These are phyloP conservation scores for Euphrasia arctica DNA, from an alignment of 305 asterid genomes.

Conservation along the genomic window DNA sequence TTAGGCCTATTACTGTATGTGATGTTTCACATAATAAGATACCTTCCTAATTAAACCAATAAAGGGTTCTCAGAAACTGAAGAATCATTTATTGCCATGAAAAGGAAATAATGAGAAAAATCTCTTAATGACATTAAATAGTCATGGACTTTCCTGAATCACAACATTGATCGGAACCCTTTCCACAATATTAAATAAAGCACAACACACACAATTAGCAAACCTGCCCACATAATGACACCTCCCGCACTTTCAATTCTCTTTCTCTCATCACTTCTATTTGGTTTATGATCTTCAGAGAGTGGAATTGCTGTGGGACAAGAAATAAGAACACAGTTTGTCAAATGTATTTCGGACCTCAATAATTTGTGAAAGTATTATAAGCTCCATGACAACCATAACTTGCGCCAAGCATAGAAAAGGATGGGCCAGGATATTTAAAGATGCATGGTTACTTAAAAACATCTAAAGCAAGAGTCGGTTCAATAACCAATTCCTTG, in stretches of 20 bases:
- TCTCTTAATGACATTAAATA: not conserved
- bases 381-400: not conserved
- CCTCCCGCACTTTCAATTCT: conserved; percentile 99
- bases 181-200: too few relatives aligned
- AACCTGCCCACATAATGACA: conserved; percentile 99
- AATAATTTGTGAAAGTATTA: conserved; percentile 7
- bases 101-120: conserved; percentile 4
- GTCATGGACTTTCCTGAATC: not conserved
- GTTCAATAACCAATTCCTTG: conserved; percentile 13
- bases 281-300: conserved; percentile 98
- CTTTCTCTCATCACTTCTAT: conserved; percentile 91
- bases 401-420: conserved; percentile 1
- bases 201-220: conserved; percentile 8
- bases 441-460: conserved; percentile 3
- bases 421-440: conserved; percentile 1
- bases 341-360: conserved; percentile 12
- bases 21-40: conserved; percentile 2
- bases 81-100: not conserved
- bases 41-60: conserved; percentile 1
- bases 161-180: conserved; percentile 4
- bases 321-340: conserved; percentile 9
- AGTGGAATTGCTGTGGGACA: conserved; percentile 79
- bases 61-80: not conserved
- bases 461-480: not conserved
- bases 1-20: conserved; percentile 16